A percentile compares a stretch with the other conserved stretches of the same genome.
Evolutionary conservation across 495 filamentous ascomycete genomes (phyloP).

Genomic region (Xylaria venustula): DNA sequence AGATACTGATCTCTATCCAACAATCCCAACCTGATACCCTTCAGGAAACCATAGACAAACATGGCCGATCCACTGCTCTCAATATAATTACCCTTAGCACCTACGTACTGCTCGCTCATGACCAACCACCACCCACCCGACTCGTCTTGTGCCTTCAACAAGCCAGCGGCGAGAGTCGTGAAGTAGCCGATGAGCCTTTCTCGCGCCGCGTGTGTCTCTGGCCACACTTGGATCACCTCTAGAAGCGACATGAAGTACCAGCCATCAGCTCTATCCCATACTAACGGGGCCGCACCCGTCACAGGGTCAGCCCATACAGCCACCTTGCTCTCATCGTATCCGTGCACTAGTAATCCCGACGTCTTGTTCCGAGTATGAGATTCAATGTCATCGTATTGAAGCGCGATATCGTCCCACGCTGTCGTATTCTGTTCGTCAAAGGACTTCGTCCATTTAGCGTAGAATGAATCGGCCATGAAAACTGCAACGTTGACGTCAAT

Average conservation of each 20-base stretch:
- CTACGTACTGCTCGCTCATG: slow-evolving; percentile 45
- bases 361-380: slow-evolving; percentile 47
- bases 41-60: slow-evolving; percentile 57
- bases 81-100: slow-evolving; percentile 55
- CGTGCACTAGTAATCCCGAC: slow-evolving; percentile 53
- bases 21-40: slow-evolving; percentile 49
- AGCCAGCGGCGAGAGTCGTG: slow-evolving; percentile 36
- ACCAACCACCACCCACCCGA: slow-evolving; percentile 62
- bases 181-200: slow-evolving; percentile 38
- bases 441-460: slow-evolving; percentile 42
- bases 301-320: slow-evolving; percentile 56
- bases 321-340: slow-evolving; percentile 54
- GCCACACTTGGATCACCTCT: slow-evolving; percentile 52
- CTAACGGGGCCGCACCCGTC: slow-evolving; percentile 54
- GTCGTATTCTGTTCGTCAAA: slow-evolving; percentile 39
- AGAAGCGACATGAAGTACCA: slow-evolving; percentile 62
- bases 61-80: slow-evolving; percentile 60
- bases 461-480: slow-evolving; percentile 54
- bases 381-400: slow-evolving; percentile 54
- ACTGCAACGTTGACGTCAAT: slow-evolving; percentile 12
- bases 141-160: slow-evolving; percentile 45
- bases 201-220: slow-evolving; percentile 30
- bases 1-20: slow-evolving; percentile 30
- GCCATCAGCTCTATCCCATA: slow-evolving; percentile 58
- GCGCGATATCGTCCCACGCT: slow-evolving; percentile 45